These are phyloP conservation scores for Seiridium cupressi DNA, from an alignment of 2,329 filamentous ascomycete genomes.

Conservation along the genomic window DNA sequence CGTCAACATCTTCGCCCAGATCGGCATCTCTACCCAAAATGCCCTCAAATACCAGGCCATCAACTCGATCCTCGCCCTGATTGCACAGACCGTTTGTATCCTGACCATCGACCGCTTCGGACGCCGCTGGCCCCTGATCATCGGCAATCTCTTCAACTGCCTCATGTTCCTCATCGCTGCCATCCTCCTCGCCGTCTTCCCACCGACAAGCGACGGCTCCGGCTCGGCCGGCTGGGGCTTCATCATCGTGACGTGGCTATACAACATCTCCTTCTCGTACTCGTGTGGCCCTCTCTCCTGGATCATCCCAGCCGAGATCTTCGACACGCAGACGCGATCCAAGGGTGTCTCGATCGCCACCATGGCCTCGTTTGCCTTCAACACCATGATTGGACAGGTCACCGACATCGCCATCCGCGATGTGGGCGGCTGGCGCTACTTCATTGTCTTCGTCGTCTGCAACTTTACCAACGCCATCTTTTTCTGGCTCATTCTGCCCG, in stretches of 20 bases:
- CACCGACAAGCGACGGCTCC: slow-evolving; percentile 52
- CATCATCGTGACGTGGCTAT: slow-evolving; percentile 74
- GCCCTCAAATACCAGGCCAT: slow-evolving; percentile 76
- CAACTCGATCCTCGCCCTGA: slow-evolving; percentile 66
- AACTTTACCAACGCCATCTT: slow-evolving; percentile 49
- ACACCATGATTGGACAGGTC: slow-evolving; percentile 50
- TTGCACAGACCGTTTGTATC: slow-evolving; percentile 69
- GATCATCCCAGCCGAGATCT: slow-evolving; percentile 68
- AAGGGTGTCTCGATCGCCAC: slow-evolving; percentile 75
- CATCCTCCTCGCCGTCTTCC: slow-evolving; percentile 54
- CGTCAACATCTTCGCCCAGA: slow-evolving; percentile 63
- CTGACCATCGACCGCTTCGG: slow-evolving; percentile 68
- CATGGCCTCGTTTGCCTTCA: slow-evolving; percentile 72
- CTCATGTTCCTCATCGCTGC: slow-evolving; percentile 70
- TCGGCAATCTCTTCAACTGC: slow-evolving; percentile 69
- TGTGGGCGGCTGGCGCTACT: slow-evolving; percentile 52
- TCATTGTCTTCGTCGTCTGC: slow-evolving; percentile 62
- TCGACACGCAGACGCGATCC: slow-evolving; percentile 72
- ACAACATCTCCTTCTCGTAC: slow-evolving; percentile 74
- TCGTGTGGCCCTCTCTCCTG: slow-evolving; percentile 66
- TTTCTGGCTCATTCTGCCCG: slow-evolving; percentile 65
- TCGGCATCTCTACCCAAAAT: slow-evolving; percentile 63
- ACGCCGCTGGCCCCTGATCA: slow-evolving; percentile 69
- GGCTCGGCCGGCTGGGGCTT: slow-evolving; percentile 66
- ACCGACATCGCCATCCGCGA: slow-evolving; percentile 44